phyloP scores from a whole-genome alignment of 2,329 filamentous ascomycete genomes.

The Mollisia scopiformis region DNA sequence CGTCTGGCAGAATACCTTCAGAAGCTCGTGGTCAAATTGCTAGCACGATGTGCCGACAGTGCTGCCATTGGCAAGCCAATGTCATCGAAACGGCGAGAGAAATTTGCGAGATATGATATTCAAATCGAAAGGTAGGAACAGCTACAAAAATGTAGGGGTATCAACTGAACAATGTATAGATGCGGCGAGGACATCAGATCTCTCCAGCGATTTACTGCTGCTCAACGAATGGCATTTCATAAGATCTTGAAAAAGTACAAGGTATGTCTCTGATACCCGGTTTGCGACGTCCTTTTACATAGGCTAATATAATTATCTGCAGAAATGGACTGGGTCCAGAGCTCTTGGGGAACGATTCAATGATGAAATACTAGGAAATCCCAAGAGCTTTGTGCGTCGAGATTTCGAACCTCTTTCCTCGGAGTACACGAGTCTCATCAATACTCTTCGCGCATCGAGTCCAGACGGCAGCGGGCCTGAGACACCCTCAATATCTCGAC shows the following conservation, averaged over 20 bases:
- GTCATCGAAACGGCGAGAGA: slow-evolving; percentile 31
- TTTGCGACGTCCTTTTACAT: neutral
- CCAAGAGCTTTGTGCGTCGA: slow-evolving; percentile 72
- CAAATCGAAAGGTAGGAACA: slow-evolving; percentile 32
- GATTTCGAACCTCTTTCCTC: slow-evolving; percentile 59
- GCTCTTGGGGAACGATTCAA: slow-evolving; percentile 68
- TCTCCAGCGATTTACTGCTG: slow-evolving; percentile 71
- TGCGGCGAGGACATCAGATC: slow-evolving; percentile 74
- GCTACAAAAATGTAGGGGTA: neutral
- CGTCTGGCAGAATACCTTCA: slow-evolving; percentile 26
- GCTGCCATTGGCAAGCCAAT: slow-evolving; percentile 25
- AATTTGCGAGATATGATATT: slow-evolving; percentile 34
- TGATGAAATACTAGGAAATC: slow-evolving; percentile 64
- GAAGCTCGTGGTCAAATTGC: slow-evolving; percentile 26
- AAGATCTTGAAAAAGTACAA: slow-evolving; percentile 87
- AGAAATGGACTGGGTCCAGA: slow-evolving; percentile 82
- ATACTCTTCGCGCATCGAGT: slow-evolving; percentile 46
- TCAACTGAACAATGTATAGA: slow-evolving; percentile 35
- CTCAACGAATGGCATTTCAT: slow-evolving; percentile 75
- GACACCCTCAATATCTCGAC: slow-evolving; percentile 19
- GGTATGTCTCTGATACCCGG: slow-evolving; percentile 43
- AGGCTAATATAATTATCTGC: slow-evolving; percentile 24
- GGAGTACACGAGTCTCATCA: slow-evolving; percentile 54
- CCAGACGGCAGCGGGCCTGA: slow-evolving; percentile 32
- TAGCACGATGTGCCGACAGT: slow-evolving; percentile 29